These are phyloP conservation scores for Ordospora colligata DNA, from an alignment of 371 early-diverging fungal genomes.

Conservation along the genomic window DNA sequence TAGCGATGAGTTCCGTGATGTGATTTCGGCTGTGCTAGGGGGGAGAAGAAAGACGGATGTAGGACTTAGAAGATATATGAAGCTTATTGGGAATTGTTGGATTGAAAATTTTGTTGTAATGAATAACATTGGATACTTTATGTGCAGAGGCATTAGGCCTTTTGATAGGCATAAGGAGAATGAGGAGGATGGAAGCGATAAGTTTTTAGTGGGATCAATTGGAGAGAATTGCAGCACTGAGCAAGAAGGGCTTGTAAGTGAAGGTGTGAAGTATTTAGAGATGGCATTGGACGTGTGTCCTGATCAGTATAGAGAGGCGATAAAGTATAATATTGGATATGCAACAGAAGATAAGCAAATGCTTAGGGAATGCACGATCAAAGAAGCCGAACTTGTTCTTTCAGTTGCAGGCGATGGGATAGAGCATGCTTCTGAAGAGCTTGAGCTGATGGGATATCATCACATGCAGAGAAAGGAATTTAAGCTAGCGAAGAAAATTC, in stretches of 20 bases:
- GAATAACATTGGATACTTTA: slow-evolving; percentile 18
- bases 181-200: background rate
- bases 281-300: background rate
- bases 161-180: background rate
- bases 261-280: background rate
- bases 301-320: background rate
- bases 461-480: slow-evolving; percentile 3
- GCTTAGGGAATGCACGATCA: background rate
- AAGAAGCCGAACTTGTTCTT: background rate
- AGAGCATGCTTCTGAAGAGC: background rate
- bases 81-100: slow-evolving; percentile 5
- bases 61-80: slow-evolving; percentile 8
- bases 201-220: background rate
- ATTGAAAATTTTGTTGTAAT: slow-evolving; percentile 15
- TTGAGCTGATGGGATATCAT: background rate
- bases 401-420: background rate
- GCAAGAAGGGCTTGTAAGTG: background rate
- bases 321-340: slow-evolving; percentile 23
- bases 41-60: background rate
- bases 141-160: background rate
- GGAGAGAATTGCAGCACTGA: background rate
- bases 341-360: background rate
- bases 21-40: background rate
- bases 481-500: background rate
- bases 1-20: background rate